phyloP scores from a whole-genome alignment of 495 filamentous ascomycete genomes.

The Letharia lupina region DNA sequence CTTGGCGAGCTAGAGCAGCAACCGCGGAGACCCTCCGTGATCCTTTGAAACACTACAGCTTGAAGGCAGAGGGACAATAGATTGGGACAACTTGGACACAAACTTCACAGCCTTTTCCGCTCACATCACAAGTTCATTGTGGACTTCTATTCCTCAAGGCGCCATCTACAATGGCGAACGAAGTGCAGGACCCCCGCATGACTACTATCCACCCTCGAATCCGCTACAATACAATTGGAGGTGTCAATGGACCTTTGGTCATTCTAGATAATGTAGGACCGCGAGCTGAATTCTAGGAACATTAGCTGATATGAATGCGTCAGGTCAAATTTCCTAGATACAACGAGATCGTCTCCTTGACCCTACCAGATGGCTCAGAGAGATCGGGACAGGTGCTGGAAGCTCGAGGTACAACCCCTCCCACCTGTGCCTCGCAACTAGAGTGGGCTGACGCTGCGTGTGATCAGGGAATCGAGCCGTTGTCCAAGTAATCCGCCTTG shows the following conservation, averaged over 20 bases:
- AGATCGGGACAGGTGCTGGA: conserved; percentile 93
- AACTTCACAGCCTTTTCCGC: neutral
- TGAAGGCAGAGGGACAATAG: neutral
- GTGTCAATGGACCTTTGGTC: conserved; percentile 95
- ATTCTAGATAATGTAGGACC: conserved; percentile 79
- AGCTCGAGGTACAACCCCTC: conserved; percentile 64
- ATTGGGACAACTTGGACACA: neutral
- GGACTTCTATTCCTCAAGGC: neutral
- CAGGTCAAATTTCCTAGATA: conserved; percentile 95
- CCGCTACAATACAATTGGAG: conserved; percentile 96
- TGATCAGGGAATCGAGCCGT: conserved; percentile 74
- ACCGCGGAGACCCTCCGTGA: neutral
- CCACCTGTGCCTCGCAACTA: neutral
- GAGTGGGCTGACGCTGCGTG: conserved; percentile 6
- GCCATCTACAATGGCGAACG: conserved; percentile 45
- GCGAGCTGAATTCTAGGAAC: neutral
- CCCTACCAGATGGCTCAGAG: conserved; percentile 89
- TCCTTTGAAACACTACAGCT: neutral
- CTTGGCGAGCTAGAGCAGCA: conserved; percentile 2
- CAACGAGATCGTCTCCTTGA: conserved; percentile 96
- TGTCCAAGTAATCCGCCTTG: conserved; percentile 57
- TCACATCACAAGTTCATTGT: neutral
- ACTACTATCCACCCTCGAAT: conserved; percentile 74
- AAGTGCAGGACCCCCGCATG: conserved; percentile 66
- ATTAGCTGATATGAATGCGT: conserved; percentile 8